phyloP scores from a whole-genome alignment of 2,329 filamentous ascomycete species.

The Penicillium expansum region DNA sequence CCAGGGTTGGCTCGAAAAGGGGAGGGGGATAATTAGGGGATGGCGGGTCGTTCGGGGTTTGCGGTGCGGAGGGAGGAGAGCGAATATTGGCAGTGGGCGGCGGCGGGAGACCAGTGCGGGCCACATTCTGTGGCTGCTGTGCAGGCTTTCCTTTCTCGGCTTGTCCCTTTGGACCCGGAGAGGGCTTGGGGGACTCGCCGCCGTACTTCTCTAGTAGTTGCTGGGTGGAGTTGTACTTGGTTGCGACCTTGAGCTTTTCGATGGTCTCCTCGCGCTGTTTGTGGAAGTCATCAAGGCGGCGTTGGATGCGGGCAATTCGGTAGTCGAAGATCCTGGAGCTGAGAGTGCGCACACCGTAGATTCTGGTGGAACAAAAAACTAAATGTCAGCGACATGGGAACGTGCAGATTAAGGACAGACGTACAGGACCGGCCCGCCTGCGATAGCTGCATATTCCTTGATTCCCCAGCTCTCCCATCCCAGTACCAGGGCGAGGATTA shows the following conservation, averaged over 20 bases:
- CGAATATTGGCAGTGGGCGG: conserved; percentile 66
- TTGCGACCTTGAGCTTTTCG: conserved; percentile 89
- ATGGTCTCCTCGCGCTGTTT: conserved; percentile 83
- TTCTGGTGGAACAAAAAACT: conserved; percentile 52
- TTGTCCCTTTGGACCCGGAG: conserved; percentile 23
- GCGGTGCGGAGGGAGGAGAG: conserved; percentile 20
- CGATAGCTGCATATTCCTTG: conserved; percentile 73
- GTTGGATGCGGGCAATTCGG: conserved; percentile 67
- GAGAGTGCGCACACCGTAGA: conserved; percentile 68
- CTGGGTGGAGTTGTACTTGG: conserved; percentile 92
- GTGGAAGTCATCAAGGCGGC: conserved; percentile 70
- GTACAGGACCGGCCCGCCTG: conserved; percentile 75
- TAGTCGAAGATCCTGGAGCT: conserved; percentile 75
- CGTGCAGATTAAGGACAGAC: conserved; percentile 26
- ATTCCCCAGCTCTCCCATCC: conserved; percentile 76
- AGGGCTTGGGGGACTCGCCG: conserved; percentile 53
- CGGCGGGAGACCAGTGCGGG: conserved; percentile 56
- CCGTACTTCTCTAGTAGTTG: conserved; percentile 94
- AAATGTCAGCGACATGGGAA: conserved; percentile 14
- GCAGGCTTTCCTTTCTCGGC: conserved; percentile 23
- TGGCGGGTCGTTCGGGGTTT: conserved; percentile 6
- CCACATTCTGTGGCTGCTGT: conserved; percentile 30
- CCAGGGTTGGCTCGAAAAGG: conserved; percentile 24
- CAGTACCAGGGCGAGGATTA: conserved; percentile 79
- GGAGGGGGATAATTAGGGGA: conserved; percentile 33